Evolutionary conservation across 306 rosid genomes (phyloP).

Genomic region (Gastrolobium villosum): DNA sequence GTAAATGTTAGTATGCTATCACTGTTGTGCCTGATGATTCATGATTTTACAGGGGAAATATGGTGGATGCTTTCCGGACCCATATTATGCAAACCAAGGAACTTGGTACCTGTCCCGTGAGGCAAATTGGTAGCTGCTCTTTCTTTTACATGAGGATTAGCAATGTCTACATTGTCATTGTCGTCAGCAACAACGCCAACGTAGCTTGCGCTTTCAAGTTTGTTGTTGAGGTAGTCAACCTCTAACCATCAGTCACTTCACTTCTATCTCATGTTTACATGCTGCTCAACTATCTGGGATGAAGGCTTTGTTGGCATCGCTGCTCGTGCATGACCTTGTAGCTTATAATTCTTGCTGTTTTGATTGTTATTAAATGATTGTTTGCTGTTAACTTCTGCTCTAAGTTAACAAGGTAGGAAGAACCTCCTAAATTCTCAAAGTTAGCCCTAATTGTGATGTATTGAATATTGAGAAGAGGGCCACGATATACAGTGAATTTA

Average conservation of each 20-base stretch:
- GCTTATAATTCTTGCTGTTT: background rate
- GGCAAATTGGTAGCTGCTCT: conserved; percentile 92
- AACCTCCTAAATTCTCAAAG: background rate
- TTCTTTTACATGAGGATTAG: conserved; percentile 95
- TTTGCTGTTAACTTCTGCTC: conserved; percentile 8
- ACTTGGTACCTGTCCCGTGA: conserved; percentile 92
- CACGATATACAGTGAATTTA: background rate
- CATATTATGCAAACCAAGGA: conserved; percentile 97
- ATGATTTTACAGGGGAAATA: conserved; percentile 73
- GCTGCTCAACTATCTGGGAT: background rate
- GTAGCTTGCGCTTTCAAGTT: conserved; percentile 96
- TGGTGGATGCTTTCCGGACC: conserved; percentile 92
- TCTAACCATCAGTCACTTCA: conserved; percentile 7
- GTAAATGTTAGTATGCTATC: background rate
- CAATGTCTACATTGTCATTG: conserved; percentile 93
- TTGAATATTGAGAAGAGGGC: background rate
- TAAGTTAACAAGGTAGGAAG: background rate
- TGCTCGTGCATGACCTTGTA: conserved; percentile 7
- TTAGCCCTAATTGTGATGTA: background rate
- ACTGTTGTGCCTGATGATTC: conserved; percentile 13
- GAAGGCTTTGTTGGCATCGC: background rate
- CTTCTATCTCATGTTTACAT: conserved; percentile 1
- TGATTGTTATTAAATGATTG: conserved; percentile 23
- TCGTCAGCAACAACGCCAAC: conserved; percentile 96
- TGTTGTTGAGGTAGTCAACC: conserved; percentile 80